Percentiles rank a stretch among this genome's conserved stretches.
These are phyloP conservation scores for Calonectria honghensis DNA, from an alignment of 2,329 filamentous ascomycete species.

Conservation along the genomic window DNA sequence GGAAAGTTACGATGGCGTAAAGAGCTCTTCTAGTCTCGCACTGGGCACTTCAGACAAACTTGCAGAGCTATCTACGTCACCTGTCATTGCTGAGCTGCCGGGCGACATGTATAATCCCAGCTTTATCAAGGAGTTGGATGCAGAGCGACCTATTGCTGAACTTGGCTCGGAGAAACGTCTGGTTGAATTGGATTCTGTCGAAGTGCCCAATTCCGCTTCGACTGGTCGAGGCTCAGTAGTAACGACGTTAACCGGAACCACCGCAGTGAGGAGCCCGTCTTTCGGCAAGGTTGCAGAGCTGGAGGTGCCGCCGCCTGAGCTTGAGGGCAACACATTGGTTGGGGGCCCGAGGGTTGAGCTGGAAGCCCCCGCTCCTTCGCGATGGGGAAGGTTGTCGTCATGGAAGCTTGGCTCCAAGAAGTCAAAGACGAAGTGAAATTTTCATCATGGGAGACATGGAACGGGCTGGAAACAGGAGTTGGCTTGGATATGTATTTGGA, in stretches of 20 bases:
- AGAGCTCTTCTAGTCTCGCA: conserved; percentile 44
- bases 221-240: background rate
- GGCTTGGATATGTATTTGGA: background rate
- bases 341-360: conserved; percentile 37
- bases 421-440: conserved; percentile 42
- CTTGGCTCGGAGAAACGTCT: background rate
- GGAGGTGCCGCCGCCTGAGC: conserved; percentile 45
- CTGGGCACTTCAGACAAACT: conserved; percentile 3
- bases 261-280: background rate
- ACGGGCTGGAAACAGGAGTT: background rate
- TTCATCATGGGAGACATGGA: background rate
- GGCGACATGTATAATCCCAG: conserved; percentile 21
- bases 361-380: conserved; percentile 37
- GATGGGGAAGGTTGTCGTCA: conserved; percentile 48
- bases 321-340: conserved; percentile 40
- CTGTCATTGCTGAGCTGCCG: conserved; percentile 40
- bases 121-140: conserved; percentile 4
- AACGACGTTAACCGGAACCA: background rate
- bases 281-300: conserved; percentile 41
- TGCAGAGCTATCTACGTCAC: conserved; percentile 33
- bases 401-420: conserved; percentile 52
- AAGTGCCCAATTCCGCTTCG: background rate
- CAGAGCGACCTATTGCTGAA: conserved; percentile 1
- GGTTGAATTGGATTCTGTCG: conserved; percentile 2
- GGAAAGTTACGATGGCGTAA: conserved; percentile 40